Conservation (phyloP, 768 basidiomycete species). For the Mycena latifolia region DNA sequence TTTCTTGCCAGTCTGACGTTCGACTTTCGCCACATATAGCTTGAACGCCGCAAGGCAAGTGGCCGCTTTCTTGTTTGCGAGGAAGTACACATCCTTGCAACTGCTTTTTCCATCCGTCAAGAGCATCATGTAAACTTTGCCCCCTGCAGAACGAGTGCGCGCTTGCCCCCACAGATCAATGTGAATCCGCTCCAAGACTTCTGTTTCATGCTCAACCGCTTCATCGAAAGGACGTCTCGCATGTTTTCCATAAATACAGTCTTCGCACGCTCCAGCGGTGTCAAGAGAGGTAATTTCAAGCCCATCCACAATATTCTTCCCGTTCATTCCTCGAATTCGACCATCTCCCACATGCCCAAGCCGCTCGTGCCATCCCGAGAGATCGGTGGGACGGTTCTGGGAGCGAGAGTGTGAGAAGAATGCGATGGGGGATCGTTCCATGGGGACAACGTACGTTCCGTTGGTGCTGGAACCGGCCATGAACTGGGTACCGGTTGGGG, state of each 20-base stretch:
- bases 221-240: neutral
- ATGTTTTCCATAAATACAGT: constrained; percentile 12
- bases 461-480: no score
- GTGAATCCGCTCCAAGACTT: neutral
- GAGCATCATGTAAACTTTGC: neutral
- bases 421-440: no score
- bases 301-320: no score
- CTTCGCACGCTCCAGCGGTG: neutral
- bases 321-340: no score
- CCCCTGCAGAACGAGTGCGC: neutral
- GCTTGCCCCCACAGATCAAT: neutral
- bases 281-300: no score
- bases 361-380: no score
- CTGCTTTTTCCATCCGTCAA: neutral
- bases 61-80: neutral
- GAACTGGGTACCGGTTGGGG: no score
- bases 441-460: no score
- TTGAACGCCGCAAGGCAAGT: neutral
- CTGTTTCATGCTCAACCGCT: neutral
- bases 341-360: no score
- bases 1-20: neutral
- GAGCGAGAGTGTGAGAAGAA: no score
- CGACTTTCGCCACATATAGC: neutral
- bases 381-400: no score
- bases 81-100: neutral